phyloP scores from a whole-genome alignment of 1,284 basidiomycete genomes.

The Leccinum subrobustum region DNA sequence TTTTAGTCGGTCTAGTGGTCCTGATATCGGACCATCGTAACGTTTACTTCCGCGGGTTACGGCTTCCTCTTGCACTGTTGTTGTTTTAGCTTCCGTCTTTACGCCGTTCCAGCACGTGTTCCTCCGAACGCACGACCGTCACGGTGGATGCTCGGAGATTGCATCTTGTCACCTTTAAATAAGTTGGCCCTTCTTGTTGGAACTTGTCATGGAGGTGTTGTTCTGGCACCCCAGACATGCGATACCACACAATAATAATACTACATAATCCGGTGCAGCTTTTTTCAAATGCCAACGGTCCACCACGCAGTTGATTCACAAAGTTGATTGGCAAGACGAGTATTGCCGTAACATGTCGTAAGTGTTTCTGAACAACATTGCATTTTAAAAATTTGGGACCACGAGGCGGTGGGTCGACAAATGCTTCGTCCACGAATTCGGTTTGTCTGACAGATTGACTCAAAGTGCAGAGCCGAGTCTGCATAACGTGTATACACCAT shows the following conservation, averaged over 20 bases:
- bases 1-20: no score
- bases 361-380: not conserved
- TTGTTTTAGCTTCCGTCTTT: not conserved
- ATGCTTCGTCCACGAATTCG: not conserved
- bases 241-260: not conserved
- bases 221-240: not conserved
- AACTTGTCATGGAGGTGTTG: not conserved
- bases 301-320: not conserved
- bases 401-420: not conserved
- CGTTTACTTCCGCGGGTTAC: not conserved
- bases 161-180: not conserved
- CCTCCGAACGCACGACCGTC: not conserved
- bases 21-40: not conserved
- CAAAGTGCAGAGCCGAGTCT: not conserved
- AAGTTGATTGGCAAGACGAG: not conserved
- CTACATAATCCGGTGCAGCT: not conserved
- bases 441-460: not conserved
- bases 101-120: not conserved
- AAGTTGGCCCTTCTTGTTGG: not conserved
- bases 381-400: not conserved
- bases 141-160: not conserved
- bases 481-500: not conserved
- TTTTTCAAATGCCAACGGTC: not conserved
- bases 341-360: not conserved
- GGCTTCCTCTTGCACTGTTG: not conserved